Conservation (phyloP, 495 filamentous ascomycete species). For the Geoglossum glabrum region DNA sequence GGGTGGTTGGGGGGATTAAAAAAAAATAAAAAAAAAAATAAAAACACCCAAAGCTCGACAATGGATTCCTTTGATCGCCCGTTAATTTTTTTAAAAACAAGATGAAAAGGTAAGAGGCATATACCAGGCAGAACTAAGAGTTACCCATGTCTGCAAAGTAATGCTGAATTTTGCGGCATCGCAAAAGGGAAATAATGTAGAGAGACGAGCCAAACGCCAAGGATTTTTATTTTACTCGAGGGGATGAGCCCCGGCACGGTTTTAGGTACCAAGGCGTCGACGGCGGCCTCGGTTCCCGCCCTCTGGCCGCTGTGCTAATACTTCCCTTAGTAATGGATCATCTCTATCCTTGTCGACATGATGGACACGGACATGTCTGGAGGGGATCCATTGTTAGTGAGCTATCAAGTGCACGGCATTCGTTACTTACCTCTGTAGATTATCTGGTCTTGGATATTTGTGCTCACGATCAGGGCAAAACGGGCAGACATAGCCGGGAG, state of each 20-base stretch:
- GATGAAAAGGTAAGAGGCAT: no score
- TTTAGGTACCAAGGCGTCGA: constrained; percentile 25
- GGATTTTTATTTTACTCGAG: neutral
- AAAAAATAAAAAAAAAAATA: neutral
- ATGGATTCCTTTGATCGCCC: neutral
- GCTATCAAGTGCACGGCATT: neutral
- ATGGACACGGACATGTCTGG: constrained; percentile 73
- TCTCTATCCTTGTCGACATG: constrained; percentile 76
- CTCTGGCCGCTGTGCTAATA: constrained; percentile 64
- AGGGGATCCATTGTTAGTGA: neutral
- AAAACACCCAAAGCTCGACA: neutral
- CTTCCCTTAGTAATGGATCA: constrained; percentile 56
- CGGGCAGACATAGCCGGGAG: constrained; percentile 90
- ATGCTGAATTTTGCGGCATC: neutral
- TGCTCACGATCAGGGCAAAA: constrained; percentile 94
- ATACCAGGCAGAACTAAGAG: neutral
- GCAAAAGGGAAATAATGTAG: neutral
- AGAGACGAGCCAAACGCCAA: neutral
- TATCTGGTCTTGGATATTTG: constrained; percentile 90
- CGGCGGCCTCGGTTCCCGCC: constrained; percentile 66
- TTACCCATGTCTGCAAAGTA: neutral
- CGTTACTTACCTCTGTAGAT: constrained; percentile 70
- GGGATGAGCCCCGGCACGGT: neutral
- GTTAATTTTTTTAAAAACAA: neutral
- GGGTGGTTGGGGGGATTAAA: neutral